Evolutionary conservation across 2,329 filamentous ascomycete genomes (phyloP).

Genomic region (Diaporthe capsici): DNA sequence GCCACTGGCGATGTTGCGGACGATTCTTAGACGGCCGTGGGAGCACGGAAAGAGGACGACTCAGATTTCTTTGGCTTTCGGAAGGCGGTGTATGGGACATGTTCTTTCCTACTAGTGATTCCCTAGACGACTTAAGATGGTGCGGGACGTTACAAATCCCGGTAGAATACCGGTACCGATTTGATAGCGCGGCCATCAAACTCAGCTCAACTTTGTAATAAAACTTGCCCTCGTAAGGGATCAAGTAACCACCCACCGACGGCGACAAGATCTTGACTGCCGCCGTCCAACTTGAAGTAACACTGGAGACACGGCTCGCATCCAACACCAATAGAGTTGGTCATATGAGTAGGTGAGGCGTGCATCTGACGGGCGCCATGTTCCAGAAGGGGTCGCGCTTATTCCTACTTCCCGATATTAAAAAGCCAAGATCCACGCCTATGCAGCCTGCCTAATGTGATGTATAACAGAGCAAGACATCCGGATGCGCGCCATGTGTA

Average conservation of each 20-base stretch:
- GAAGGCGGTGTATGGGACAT: too few species aligned
- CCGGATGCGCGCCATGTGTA: constrained; percentile 14
- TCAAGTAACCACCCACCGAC: fast-evolving
- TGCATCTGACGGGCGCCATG: constrained; percentile 36
- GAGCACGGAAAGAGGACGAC: background rate
- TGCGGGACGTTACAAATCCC: background rate
- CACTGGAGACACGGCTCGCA: background rate
- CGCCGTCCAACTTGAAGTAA: background rate
- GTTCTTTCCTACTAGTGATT: background rate
- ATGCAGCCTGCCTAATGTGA: constrained; percentile 38
- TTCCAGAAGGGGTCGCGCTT: background rate
- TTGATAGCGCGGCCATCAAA: background rate
- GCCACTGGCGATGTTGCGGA: constrained; percentile 64
- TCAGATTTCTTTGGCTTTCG: background rate
- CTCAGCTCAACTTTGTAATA: constrained; percentile 8
- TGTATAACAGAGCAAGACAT: constrained; percentile 32
- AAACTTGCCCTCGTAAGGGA: background rate
- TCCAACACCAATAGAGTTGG: constrained; percentile 48
- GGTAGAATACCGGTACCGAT: background rate
- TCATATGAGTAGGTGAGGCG: constrained; percentile 48
- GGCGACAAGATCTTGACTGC: background rate
- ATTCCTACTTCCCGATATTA: background rate
- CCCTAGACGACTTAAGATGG: background rate
- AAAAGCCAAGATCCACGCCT: background rate
- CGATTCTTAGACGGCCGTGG: constrained; percentile 41